These are phyloP conservation scores for Chlorella sp. DNA, from an alignment of 139 green algal species.

Conservation along the genomic window DNA sequence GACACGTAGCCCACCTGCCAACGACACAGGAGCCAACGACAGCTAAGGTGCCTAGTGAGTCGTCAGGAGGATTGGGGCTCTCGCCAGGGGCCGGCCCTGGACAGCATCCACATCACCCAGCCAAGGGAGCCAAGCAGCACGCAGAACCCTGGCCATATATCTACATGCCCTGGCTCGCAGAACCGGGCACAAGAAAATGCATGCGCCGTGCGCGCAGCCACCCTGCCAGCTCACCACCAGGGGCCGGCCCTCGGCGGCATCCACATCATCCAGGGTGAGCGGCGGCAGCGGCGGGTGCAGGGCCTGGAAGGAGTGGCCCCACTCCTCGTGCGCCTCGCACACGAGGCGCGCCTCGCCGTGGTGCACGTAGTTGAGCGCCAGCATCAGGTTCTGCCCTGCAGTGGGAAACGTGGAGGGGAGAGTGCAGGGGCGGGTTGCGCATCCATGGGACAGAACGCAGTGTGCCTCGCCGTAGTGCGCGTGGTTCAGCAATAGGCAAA, in stretches of 20 bases:
- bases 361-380: slow-evolving; percentile 93
- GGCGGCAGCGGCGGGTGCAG: slow-evolving; percentile 62
- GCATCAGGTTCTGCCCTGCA: slow-evolving; percentile 81
- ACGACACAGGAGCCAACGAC: no score
- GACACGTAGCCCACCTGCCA: slow-evolving; percentile 93
- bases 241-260: slow-evolving; percentile 14
- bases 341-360: slow-evolving; percentile 80
- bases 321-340: slow-evolving; percentile 80
- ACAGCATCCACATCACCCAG: no score
- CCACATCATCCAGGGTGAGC: slow-evolving; percentile 28
- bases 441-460: neutral
- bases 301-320: slow-evolving; percentile 78
- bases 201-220: no score
- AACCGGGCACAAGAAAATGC: no score
- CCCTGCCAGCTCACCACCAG: slow-evolving; percentile 50
- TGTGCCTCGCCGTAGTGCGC: no score
- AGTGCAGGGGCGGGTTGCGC: neutral
- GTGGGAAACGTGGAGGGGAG: neutral
- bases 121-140: no score
- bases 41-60: no score
- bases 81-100: no score
- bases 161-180: no score
- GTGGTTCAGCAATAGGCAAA: no score
- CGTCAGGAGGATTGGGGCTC: no score
- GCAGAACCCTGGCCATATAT: no score